phyloP scores from a whole-genome alignment of 2,329 filamentous ascomycete genomes.

The Xylariaceae sp. region DNA sequence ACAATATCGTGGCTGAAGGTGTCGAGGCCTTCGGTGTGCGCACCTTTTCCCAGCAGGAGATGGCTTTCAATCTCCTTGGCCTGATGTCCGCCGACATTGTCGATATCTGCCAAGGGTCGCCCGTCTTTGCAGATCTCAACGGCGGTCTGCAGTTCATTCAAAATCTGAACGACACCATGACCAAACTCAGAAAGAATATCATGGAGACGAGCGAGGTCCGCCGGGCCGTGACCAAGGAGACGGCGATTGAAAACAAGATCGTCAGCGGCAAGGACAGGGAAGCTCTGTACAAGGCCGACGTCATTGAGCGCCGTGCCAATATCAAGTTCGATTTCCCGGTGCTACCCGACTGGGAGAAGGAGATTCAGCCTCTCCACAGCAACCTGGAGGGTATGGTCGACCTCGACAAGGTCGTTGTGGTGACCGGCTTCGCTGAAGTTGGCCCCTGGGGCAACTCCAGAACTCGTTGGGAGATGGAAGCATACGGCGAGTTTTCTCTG shows the following conservation, averaged over 20 bases:
- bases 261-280: constrained; percentile 92
- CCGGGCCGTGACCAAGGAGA: constrained; percentile 91
- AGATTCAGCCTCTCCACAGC: constrained; percentile 81
- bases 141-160: constrained; percentile 96
- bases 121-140: constrained; percentile 94
- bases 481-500: constrained; percentile 89
- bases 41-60: constrained; percentile 98
- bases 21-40: constrained; percentile 95
- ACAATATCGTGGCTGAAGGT: constrained; percentile 95
- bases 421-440: constrained; percentile 92
- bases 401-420: constrained; percentile 93
- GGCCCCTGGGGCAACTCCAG: constrained; percentile 98
- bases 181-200: constrained; percentile 84
- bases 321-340: constrained; percentile 95
- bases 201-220: constrained; percentile 93
- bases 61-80: constrained; percentile 97
- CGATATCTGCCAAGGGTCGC: constrained; percentile 90
- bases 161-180: constrained; percentile 91
- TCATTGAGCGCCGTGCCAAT: constrained; percentile 88
- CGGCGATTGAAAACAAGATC: constrained; percentile 90
- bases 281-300: constrained; percentile 88
- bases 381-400: constrained; percentile 97
- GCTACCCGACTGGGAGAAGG: constrained; percentile 84
- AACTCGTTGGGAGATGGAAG: constrained; percentile 99
- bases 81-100: constrained; percentile 92